A percentile compares a stretch with the other conserved stretches of the same genome.
Conservation (phyloP, 2,329 filamentous ascomycete genomes). For the Colletotrichum trifolii region DNA sequence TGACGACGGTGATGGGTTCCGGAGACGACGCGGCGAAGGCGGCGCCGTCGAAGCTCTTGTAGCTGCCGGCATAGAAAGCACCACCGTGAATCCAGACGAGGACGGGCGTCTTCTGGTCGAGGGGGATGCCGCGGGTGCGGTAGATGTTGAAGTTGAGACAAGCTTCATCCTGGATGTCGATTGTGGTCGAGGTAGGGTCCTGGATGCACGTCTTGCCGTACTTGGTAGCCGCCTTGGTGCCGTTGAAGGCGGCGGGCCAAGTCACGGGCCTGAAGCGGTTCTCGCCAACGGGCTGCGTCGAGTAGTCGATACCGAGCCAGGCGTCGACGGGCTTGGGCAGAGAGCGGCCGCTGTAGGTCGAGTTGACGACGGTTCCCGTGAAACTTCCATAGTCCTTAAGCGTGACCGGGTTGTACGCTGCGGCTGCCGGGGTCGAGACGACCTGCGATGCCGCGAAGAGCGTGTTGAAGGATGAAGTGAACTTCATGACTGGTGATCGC, state of each 20-base stretch:
- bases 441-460: conserved; percentile 28
- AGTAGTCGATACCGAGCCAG: conserved; percentile 60
- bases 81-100: conserved; percentile 55
- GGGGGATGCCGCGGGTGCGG: conserved; percentile 46
- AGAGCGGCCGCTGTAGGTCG: conserved; percentile 45
- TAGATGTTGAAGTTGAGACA: conserved; percentile 56
- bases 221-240: conserved; percentile 48
- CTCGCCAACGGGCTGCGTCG: conserved; percentile 52
- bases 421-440: conserved; percentile 18
- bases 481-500: conserved; percentile 17
- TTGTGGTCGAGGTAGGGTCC: conserved; percentile 40
- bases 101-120: conserved; percentile 50
- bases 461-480: conserved; percentile 20
- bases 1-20: conserved; percentile 70
- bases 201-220: conserved; percentile 58
- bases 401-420: conserved; percentile 36
- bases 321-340: conserved; percentile 53
- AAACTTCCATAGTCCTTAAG: conserved; percentile 55
- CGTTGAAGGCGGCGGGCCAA: conserved; percentile 54
- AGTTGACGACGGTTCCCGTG: conserved; percentile 49
- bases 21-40: conserved; percentile 45
- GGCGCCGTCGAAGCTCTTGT: conserved; percentile 49
- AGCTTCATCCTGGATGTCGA: conserved; percentile 41
- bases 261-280: conserved; percentile 53
- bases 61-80: conserved; percentile 47